Evolutionary conservation across 805 yeast species (phyloP), one percentile per base, ranked within the genome.

Genomic region (Candida boleticola): DNA sequence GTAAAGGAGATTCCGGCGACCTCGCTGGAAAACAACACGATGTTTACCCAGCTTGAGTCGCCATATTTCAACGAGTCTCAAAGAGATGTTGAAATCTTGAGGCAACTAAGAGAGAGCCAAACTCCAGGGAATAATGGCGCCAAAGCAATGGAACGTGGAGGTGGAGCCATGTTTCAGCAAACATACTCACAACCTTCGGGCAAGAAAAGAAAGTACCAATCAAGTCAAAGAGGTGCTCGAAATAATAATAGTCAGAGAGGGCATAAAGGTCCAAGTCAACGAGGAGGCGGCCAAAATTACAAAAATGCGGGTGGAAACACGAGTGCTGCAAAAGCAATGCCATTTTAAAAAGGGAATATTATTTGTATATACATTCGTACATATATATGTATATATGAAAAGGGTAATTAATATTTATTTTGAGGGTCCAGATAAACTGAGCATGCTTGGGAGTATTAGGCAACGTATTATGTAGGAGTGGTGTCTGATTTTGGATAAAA

Each of bases 31-130:
- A 25, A 23, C 11, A 25, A 33, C 7, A 32, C 22, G 16, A 29
- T 17, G 32, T 19, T 16, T n/a, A 30, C 35, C 3, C 41, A 38
- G 19, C 23, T 13, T n/a, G 42, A 33, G 13, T 40, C 42, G 13
- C 38, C 38, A n/a, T 40, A 40, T 21, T 40, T 40, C 35, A 29
- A 27, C n/a, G 23, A 7, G 4, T 36, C 36, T 5, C 41, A 39
- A 23, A 22, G 18, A 18, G 30, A 39, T 31, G 3, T 23, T 20
- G 41, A 39, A 22, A 17, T 39, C 5, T 21, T 39, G 36, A 10
- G 17, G 4, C 36, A 39, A n/a, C 27, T 39, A 4, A 13, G 36
- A 31, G 26, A 14, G 14, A 16, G 25, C 30, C 29, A 29, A 13
- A 23, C 31, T 23, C 31, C 14, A 29, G 11, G 17, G 6, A 29